A percentile compares a stretch with the other conserved stretches of the same genome.
phyloP scores from a whole-genome alignment of 1,284 basidiomycete species.

The Tremellales sp. region DNA sequence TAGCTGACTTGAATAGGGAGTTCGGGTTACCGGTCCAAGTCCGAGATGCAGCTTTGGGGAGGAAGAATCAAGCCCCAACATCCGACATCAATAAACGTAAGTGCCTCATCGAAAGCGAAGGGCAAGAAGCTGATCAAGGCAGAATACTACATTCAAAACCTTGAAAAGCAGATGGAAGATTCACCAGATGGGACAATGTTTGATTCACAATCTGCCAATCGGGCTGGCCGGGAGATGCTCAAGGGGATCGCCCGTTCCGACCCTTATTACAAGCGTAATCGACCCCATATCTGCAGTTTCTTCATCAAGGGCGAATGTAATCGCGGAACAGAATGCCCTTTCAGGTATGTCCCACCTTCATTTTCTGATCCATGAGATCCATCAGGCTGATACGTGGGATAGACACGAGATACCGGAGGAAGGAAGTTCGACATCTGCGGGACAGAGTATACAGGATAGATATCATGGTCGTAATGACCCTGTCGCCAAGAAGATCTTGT shows the following conservation, averaged over 20 bases:
- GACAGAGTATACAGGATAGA: conserved; percentile 86
- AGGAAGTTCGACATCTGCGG: conserved; percentile 53
- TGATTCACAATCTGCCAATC: conserved; percentile 64
- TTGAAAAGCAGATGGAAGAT: conserved; percentile 67
- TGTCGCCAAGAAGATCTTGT: conserved; percentile 81
- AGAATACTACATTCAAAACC: conserved; percentile 96
- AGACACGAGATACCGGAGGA: conserved; percentile 85
- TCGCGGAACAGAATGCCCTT: conserved; percentile 87
- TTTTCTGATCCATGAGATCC: neutral
- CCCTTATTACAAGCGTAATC: conserved; percentile 94
- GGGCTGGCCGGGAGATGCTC: conserved; percentile 90
- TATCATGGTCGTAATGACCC: conserved; percentile 88
- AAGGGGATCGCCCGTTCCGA: conserved; percentile 89
- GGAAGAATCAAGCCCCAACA: conserved; percentile 83
- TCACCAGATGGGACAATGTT: conserved; percentile 47
- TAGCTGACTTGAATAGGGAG: conserved; percentile 52
- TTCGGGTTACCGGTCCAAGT: conserved; percentile 97
- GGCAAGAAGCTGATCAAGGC: conserved; percentile 7
- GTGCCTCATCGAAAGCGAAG: conserved; percentile 5
- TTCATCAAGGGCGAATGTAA: conserved; percentile 93
- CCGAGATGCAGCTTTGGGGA: conserved; percentile 85
- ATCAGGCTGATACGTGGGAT: neutral
- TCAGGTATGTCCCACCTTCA: conserved; percentile 55
- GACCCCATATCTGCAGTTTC: conserved; percentile 92
- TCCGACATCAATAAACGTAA: conserved; percentile 83